Percentiles rank a stretch among this genome's conserved stretches.
These are phyloP conservation scores for Ophioceras dolichostomum DNA, from an alignment of 2,329 filamentous ascomycete species.

Conservation along the genomic window DNA sequence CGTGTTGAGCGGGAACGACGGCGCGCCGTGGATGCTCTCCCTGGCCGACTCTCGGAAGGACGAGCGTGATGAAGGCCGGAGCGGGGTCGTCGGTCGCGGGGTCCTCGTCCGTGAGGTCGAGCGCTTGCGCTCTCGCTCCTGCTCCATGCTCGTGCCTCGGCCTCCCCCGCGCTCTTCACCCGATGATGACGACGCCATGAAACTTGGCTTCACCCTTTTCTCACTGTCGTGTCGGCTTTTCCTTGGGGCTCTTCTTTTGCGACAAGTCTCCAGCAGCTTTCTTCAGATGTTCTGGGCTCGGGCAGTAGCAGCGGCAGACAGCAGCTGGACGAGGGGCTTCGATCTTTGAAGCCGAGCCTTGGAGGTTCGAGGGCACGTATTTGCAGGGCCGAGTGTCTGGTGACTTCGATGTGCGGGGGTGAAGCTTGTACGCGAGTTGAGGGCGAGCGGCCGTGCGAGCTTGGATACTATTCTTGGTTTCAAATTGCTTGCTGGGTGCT, in stretches of 20 bases:
- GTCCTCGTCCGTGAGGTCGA: constrained; percentile 50
- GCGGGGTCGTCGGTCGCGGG: constrained; percentile 79
- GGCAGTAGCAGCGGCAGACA: too few species aligned
- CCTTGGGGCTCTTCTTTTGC: neutral
- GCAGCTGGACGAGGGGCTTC: too few species aligned
- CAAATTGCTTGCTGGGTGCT: too few species aligned
- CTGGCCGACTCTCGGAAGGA: constrained; percentile 71
- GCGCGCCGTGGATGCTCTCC: constrained; percentile 37
- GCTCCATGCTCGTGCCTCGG: constrained; percentile 2
- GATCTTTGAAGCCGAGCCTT: too few species aligned
- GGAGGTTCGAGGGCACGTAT: too few species aligned
- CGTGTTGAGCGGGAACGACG: constrained; percentile 59
- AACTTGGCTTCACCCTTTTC: too few species aligned
- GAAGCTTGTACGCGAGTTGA: too few species aligned
- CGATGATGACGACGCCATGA: neutral
- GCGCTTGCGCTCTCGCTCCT: constrained; percentile 24
- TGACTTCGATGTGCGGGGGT: too few species aligned
- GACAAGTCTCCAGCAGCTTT: neutral
- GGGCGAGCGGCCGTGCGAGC: too few species aligned
- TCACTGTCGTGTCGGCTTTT: neutral
- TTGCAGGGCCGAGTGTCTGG: too few species aligned
- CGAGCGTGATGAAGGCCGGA: constrained; percentile 79
- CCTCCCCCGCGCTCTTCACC: neutral
- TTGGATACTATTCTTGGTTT: too few species aligned
- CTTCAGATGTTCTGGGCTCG: too few species aligned